Percentiles rank a stretch among this genome's conserved stretches.
Conservation (phyloP, 2,329 filamentous ascomycete genomes). For the Aspergillus novofumigatus region DNA sequence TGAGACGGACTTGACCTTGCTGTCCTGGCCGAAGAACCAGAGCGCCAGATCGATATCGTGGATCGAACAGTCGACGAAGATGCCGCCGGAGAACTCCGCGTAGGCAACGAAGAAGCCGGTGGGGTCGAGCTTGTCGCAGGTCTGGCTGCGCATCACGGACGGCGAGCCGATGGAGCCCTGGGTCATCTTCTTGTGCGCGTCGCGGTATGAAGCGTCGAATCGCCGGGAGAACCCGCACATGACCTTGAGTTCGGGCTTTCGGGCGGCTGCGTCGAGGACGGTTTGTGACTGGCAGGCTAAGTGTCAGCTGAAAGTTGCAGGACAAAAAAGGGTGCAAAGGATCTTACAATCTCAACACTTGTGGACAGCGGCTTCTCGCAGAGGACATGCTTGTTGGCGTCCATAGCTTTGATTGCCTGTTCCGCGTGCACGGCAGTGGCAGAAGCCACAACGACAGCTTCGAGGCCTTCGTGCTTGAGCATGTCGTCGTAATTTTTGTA, state of each 20-base stretch:
- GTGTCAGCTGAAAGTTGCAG: neutral
- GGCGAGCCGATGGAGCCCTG: slow-evolving; percentile 56
- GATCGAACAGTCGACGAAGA: slow-evolving; percentile 68
- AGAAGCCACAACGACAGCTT: slow-evolving; percentile 54
- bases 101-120: slow-evolving; percentile 66
- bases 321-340: neutral
- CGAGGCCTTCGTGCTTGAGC: slow-evolving; percentile 52
- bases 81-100: slow-evolving; percentile 61
- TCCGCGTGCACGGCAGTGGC: slow-evolving; percentile 55
- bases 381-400: slow-evolving; percentile 52
- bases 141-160: slow-evolving; percentile 60
- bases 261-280: slow-evolving; percentile 54
- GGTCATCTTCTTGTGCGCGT: slow-evolving; percentile 52
- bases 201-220: slow-evolving; percentile 58
- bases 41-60: slow-evolving; percentile 66
- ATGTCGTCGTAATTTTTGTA: slow-evolving; percentile 56
- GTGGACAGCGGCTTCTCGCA: slow-evolving; percentile 56
- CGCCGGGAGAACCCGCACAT: slow-evolving; percentile 58
- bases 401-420: slow-evolving; percentile 55
- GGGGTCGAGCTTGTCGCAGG: slow-evolving; percentile 63
- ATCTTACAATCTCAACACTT: slow-evolving; percentile 54
- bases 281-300: slow-evolving; percentile 48
- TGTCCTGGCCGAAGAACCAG: slow-evolving; percentile 59
- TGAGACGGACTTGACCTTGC: slow-evolving; percentile 52
- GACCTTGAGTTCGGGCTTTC: slow-evolving; percentile 52